Conservation (phyloP, 106 monocot species). For the Dioscorea zingiberensis region DNA sequence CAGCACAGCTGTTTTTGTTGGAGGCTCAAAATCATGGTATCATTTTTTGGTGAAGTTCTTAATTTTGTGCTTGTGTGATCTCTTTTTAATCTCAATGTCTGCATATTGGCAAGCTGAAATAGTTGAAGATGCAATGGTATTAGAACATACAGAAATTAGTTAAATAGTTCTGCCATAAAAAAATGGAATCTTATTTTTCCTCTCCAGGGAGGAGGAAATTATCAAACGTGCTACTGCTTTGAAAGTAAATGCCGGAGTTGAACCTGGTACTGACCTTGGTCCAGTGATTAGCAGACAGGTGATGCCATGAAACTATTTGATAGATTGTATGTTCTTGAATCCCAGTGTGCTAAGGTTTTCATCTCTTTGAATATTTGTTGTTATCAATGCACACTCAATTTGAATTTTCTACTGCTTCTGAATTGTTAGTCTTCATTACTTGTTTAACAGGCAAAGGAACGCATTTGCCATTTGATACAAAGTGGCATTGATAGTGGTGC, state of each 20-base stretch:
- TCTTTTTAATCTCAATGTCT: not conserved
- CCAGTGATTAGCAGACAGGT: slow-evolving; percentile 96
- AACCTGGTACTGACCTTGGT: slow-evolving; percentile 85
- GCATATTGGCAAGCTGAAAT: too few relatives aligned
- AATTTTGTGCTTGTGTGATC: not conserved
- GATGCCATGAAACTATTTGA: not conserved
- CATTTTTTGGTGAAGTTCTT: not conserved
- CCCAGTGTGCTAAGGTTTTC: not conserved
- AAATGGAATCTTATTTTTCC: not conserved
- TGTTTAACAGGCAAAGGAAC: slow-evolving; percentile 71
- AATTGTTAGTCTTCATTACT: not conserved
- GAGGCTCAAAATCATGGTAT: slow-evolving; percentile 85
- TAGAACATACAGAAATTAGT: too few relatives aligned
- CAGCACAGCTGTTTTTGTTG: slow-evolving; percentile 91
- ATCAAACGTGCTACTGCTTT: slow-evolving; percentile 52
- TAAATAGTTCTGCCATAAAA: not conserved
- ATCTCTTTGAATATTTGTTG: not conserved
- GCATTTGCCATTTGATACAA: slow-evolving; percentile 87
- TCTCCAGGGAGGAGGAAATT: slow-evolving; percentile 77
- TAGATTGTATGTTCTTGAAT: not conserved
- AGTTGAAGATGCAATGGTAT: too few relatives aligned
- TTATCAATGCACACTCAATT: not conserved
- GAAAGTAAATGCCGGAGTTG: slow-evolving; percentile 82
- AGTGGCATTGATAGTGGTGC: slow-evolving; percentile 83
- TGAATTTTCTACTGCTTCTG: not conserved